Evolutionary conservation across 345 rosid species (phyloP), one percentile per base, ranked within the genome.

Genomic region (Pelargonium nanum): DNA sequence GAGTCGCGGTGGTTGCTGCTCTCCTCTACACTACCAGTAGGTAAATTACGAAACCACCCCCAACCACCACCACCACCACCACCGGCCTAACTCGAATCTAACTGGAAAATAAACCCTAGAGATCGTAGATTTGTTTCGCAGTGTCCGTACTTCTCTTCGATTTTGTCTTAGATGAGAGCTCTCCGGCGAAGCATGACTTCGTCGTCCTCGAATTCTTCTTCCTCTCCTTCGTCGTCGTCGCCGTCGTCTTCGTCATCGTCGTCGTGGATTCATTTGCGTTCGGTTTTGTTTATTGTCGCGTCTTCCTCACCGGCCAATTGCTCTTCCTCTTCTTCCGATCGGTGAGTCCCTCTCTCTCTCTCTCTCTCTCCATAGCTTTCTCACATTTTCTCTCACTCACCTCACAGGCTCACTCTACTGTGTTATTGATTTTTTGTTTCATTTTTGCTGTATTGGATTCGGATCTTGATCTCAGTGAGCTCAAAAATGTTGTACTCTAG

Each of bases 211-310:
- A 83, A 78, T 66, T 74, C 83, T 19, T 70, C 93, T 17, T 87
- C 95, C 45, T 77, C 89, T 52, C 71, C 87, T 66, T 82, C 87
- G 2, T 60, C 83, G 0, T 68, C 85, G 4, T n/a, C n/a, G n/a
- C n/a, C n/a, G n/a, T n/a, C n/a, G n/a, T n/a, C n/a, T n/a, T 77
- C 87, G 20, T 64, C 81, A 0, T 82, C 82, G 0, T 83, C 89
- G 24, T 83, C 95, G 53, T 92, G 98, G 98, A 65, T 77, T 74
- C 91, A 85, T 65, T 76, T 92, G 85, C 96, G 98, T 63, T 89
- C 95, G 69, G 93, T 86, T 45, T 78, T 89, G 23, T 80, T 85
- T 68, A 68, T 91, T 64, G 91, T 82, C 68, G 72, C 80, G 68
- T 86, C 91, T 65, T 86, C 98, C 40, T 83, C 98, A 45, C 93